phyloP scores from a whole-genome alignment of 208 protist species.

The Leishmania tarentolae region DNA sequence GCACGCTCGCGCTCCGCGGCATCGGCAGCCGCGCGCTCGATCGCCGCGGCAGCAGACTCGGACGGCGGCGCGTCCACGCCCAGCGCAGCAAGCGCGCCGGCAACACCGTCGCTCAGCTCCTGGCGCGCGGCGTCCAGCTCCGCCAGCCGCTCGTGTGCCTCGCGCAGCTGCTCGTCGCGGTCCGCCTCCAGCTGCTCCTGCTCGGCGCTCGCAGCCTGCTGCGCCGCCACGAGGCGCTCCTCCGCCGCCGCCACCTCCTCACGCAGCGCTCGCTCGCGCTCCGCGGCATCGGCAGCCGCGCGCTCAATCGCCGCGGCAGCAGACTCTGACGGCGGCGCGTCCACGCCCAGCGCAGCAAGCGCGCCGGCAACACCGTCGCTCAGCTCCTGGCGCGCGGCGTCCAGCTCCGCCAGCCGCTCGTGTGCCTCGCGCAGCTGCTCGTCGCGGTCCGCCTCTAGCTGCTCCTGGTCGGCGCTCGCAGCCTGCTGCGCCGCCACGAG shows the following conservation, averaged over 20 bases:
- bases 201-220: slow-evolving; percentile 1
- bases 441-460: slow-evolving; percentile 4
- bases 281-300: slow-evolving; percentile 15
- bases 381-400: background rate
- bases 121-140: slow-evolving; percentile 6
- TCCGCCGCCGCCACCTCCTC: background rate
- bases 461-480: background rate
- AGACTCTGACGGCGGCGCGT: background rate
- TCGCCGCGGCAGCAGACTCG: background rate
- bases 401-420: background rate
- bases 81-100: slow-evolving; percentile 7
- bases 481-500: slow-evolving; percentile 5
- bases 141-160: slow-evolving; percentile 10
- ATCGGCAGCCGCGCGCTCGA: slow-evolving; percentile 11
- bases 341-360: slow-evolving; percentile 10
- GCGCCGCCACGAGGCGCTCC: no score
- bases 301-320: background rate
- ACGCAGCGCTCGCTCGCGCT: slow-evolving; percentile 19
- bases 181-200: slow-evolving; percentile 11
- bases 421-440: background rate
- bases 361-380: background rate
- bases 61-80: background rate
- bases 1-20: slow-evolving; percentile 27
- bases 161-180: background rate
- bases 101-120: slow-evolving; percentile 9